Percentiles rank a stretch among this genome's conserved stretches.
Conservation (phyloP, 1,284 basidiomycete genomes). For the Sanguinoderma infundibulare region DNA sequence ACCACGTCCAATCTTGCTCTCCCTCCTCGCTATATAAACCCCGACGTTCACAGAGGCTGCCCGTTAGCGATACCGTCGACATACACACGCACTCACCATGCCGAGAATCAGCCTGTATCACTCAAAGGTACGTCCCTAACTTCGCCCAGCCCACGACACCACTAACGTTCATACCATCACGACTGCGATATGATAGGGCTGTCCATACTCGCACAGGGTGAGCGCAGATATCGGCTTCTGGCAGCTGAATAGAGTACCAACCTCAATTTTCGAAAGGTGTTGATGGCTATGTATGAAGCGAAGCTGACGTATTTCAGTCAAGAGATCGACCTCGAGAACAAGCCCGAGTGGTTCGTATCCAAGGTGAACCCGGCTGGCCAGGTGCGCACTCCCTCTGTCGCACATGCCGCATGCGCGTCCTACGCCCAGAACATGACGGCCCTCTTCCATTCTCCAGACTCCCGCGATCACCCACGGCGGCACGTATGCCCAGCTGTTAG, state of each 20-base stretch:
- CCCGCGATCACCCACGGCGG: constrained; percentile 64
- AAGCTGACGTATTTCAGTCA: constrained; percentile 27
- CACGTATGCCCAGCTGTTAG: constrained; percentile 49
- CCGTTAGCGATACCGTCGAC: not conserved
- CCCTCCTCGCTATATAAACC: not conserved
- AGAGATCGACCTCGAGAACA: constrained; percentile 37
- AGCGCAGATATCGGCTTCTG: not conserved
- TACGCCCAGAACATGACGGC: not conserved
- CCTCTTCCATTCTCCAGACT: constrained; percentile 30
- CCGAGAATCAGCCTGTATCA: constrained; percentile 27
- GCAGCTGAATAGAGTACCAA: too few species aligned
- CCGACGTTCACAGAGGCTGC: not conserved
- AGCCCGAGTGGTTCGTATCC: constrained; percentile 43
- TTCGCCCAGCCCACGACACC: too few species aligned
- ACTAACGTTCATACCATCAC: too few species aligned
- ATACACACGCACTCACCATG: constrained; percentile 12
- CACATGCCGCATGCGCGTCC: not conserved
- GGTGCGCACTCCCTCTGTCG: constrained; percentile 25
- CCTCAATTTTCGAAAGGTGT: not conserved
- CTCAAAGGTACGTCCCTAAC: constrained; percentile 21
- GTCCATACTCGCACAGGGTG: not conserved
- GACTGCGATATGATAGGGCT: not conserved
- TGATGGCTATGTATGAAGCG: constrained; percentile 27
- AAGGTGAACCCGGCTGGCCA: constrained; percentile 47
- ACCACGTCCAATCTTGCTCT: not conserved